A percentile compares a stretch with the other conserved stretches of the same genome.
Evolutionary conservation across 177 flowering plant species (phyloP).

Genomic region (Vitis hybrid): DNA sequence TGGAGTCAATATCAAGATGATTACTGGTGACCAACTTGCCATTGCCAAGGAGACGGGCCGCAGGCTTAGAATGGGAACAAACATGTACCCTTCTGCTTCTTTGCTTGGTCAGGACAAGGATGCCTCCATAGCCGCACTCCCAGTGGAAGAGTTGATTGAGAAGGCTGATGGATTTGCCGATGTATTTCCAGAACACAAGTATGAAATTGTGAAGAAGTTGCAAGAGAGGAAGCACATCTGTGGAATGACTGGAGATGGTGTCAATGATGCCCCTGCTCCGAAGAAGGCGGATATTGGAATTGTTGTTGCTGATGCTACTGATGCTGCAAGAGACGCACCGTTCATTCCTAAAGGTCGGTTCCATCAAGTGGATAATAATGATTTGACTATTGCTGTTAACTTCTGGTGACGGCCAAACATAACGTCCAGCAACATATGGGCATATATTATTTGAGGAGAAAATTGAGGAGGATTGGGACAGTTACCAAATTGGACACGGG

Average conservation of each 20-base stretch:
- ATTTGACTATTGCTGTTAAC: too few relatives aligned
- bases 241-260: constrained; percentile 86
- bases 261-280: constrained; percentile 74
- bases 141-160: constrained; percentile 68
- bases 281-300: constrained; percentile 78
- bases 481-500: too few relatives aligned
- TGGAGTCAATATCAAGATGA: constrained; percentile 79
- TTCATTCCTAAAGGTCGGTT: too few relatives aligned
- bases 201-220: constrained; percentile 71
- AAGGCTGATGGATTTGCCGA: constrained; percentile 83
- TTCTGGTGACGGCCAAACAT: too few relatives aligned
- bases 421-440: too few relatives aligned
- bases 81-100: constrained; percentile 78
- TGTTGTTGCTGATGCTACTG: constrained; percentile 73
- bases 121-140: constrained; percentile 50
- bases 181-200: constrained; percentile 82
- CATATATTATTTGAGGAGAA: too few relatives aligned
- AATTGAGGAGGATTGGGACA: too few relatives aligned
- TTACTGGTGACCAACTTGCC: constrained; percentile 82
- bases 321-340: constrained; percentile 49
- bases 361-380: too few relatives aligned
- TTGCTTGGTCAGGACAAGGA: constrained; percentile 70
- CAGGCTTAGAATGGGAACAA: constrained; percentile 74
- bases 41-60: constrained; percentile 75
- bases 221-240: constrained; percentile 60